Conservation (phyloP, 164 flowering plant species). For the Houttuynia cordata region DNA sequence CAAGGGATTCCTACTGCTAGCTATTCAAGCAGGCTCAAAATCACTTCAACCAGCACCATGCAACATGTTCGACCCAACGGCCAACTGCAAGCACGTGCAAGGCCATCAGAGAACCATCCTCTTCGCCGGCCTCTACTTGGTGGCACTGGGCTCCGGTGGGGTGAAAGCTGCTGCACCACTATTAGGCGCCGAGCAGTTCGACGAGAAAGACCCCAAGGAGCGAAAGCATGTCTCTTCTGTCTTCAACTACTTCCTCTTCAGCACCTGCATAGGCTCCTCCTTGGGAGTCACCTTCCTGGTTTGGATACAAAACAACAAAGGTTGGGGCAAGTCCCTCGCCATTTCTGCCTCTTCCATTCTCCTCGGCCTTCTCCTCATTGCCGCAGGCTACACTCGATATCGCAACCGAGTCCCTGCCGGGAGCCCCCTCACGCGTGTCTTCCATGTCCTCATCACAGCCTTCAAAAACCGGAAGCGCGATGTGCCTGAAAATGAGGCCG, state of each 20-base stretch:
- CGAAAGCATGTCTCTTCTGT: slow-evolving; percentile 17
- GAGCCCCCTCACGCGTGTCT: slow-evolving; percentile 10
- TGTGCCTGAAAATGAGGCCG: neutral
- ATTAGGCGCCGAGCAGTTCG: slow-evolving; percentile 31
- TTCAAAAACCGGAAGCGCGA: slow-evolving; percentile 7
- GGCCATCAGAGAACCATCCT: slow-evolving; percentile 18
- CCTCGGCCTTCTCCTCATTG: slow-evolving; percentile 4
- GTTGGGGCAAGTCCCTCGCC: slow-evolving; percentile 13
- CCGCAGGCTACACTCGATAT: slow-evolving; percentile 4
- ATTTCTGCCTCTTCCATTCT: slow-evolving; percentile 5
- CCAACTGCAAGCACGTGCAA: slow-evolving; percentile 13
- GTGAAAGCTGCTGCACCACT: slow-evolving; percentile 22
- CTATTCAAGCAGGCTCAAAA: slow-evolving; percentile 20
- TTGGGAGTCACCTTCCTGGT: slow-evolving; percentile 23
- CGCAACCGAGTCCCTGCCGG: slow-evolving; percentile 10
- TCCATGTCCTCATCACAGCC: slow-evolving; percentile 10
- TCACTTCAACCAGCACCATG: slow-evolving; percentile 22
- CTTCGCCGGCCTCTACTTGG: slow-evolving; percentile 23
- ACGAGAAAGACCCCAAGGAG: slow-evolving; percentile 15
- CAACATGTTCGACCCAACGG: neutral
- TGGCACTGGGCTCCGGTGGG: slow-evolving; percentile 31
- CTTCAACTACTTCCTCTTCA: slow-evolving; percentile 29
- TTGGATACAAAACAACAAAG: slow-evolving; percentile 23
- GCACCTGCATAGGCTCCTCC: slow-evolving; percentile 17
- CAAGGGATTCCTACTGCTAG: slow-evolving; percentile 7